A percentile compares a stretch with the other conserved stretches of the same genome.
phyloP scores from a whole-genome alignment of 164 flowering plant genomes.

The Pachysandra terminalis region DNA sequence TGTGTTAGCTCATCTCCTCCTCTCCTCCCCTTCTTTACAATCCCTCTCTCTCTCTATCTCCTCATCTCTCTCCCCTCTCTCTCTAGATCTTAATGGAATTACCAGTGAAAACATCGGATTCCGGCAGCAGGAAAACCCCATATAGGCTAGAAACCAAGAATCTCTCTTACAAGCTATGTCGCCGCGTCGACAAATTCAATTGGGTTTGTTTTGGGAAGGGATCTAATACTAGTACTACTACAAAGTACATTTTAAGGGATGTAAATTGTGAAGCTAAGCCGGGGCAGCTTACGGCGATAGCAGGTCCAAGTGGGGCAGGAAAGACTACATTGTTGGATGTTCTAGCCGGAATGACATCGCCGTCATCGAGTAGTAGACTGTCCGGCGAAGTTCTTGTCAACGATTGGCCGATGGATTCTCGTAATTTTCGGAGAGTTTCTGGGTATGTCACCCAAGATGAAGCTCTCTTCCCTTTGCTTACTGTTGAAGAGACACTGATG shows the following conservation, averaged over 20 bases:
- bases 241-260: slow-evolving; percentile 39
- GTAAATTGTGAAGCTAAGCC: slow-evolving; percentile 57
- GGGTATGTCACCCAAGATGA: slow-evolving; percentile 89
- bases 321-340: slow-evolving; percentile 77
- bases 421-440: slow-evolving; percentile 41
- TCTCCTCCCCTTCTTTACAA: slow-evolving; percentile 3
- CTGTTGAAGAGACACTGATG: slow-evolving; percentile 79
- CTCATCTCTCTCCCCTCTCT: slow-evolving; percentile 1
- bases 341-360: slow-evolving; percentile 53
- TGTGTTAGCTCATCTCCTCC: slow-evolving; percentile 56
- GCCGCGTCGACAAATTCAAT: slow-evolving; percentile 11
- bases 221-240: slow-evolving; percentile 5
- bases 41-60: slow-evolving; percentile 4
- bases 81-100: slow-evolving; percentile 33
- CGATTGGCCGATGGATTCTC: slow-evolving; percentile 37
- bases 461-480: slow-evolving; percentile 70
- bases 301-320: slow-evolving; percentile 93
- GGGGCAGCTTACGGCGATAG: slow-evolving; percentile 55
- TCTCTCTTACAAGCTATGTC: slow-evolving; percentile 36
- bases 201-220: slow-evolving; percentile 24
- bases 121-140: slow-evolving; percentile 27
- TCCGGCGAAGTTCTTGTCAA: slow-evolving; percentile 66
- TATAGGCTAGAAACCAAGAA: slow-evolving; percentile 46
- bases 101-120: slow-evolving; percentile 30
- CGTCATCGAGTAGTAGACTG: slow-evolving; percentile 22